Evolutionary conservation across 2,329 filamentous ascomycete genomes (phyloP).

Genomic region (Esteya vermicola): DNA sequence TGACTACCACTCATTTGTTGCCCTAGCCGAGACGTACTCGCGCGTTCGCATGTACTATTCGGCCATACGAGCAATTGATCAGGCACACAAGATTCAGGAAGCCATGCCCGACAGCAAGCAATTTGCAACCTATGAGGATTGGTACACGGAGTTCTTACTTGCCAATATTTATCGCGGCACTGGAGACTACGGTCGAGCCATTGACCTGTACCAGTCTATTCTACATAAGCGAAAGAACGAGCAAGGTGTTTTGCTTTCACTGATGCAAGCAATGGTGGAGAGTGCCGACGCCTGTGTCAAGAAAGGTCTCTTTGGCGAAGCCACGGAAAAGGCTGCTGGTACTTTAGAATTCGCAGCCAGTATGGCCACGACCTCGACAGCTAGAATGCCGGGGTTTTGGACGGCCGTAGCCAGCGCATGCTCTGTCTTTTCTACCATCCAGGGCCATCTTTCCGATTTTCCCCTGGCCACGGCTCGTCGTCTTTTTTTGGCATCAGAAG

Average conservation of each 20-base stretch:
- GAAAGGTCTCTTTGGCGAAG: constrained; percentile 75
- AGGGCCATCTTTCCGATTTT: constrained; percentile 49
- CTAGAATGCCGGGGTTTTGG: constrained; percentile 76
- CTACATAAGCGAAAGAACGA: constrained; percentile 55
- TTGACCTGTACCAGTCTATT: constrained; percentile 61
- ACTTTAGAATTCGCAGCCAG: constrained; percentile 53
- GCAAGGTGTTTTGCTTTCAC: constrained; percentile 73
- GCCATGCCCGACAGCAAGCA: constrained; percentile 29
- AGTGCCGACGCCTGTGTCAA: constrained; percentile 64
- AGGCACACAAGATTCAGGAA: constrained; percentile 65
- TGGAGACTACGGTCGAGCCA: constrained; percentile 76
- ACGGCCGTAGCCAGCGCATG: constrained; percentile 83
- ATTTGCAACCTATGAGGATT: constrained; percentile 65
- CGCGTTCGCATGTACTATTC: constrained; percentile 87
- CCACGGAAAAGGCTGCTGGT: constrained; percentile 53
- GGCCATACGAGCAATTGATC: constrained; percentile 79
- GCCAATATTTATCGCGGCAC: constrained; percentile 89
- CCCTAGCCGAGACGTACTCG: constrained; percentile 93
- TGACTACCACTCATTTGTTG: constrained; percentile 93
- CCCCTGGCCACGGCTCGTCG: constrained; percentile 41
- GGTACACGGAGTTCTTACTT: constrained; percentile 96
- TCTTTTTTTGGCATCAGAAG: constrained; percentile 32
- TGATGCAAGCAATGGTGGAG: constrained; percentile 80
- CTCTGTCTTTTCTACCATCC: constrained; percentile 67
- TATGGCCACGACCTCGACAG: constrained; percentile 44